phyloP scores from a whole-genome alignment of 805 yeast genomes.

The Metschnikowia lunata region DNA sequence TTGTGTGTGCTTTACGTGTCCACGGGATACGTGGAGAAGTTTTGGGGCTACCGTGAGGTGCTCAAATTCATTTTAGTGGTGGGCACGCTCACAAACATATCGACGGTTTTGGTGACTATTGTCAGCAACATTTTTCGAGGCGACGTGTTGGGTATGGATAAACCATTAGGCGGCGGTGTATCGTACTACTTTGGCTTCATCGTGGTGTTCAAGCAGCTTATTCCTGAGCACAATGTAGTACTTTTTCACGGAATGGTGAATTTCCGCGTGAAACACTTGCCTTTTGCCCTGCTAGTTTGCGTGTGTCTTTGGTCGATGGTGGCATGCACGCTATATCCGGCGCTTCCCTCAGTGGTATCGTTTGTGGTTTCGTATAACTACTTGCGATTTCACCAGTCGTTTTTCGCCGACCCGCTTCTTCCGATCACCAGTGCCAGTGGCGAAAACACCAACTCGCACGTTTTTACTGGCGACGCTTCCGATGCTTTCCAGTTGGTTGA shows the following conservation, averaged over 20 bases:
- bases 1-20: conserved; percentile 34
- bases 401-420: conserved; percentile 50
- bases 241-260: conserved; percentile 43
- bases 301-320: conserved; percentile 34
- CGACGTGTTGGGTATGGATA: conserved; percentile 34
- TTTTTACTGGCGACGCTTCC: conserved; percentile 77
- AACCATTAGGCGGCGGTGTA: conserved; percentile 50
- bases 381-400: conserved; percentile 69
- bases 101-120: conserved; percentile 43
- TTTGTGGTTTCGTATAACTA: conserved; percentile 73
- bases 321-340: conserved; percentile 41
- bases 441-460: conserved; percentile 21
- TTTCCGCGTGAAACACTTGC: conserved; percentile 58
- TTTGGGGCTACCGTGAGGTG: conserved; percentile 51
- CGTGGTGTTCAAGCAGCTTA: conserved; percentile 53
- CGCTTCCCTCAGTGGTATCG: conserved; percentile 51
- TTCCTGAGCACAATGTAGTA: conserved; percentile 53
- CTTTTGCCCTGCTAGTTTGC: conserved; percentile 41
- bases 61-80: conserved; percentile 48
- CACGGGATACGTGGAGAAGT: conserved; percentile 45
- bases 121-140: conserved; percentile 32
- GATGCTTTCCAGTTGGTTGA: conserved; percentile 81
- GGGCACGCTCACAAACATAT: conserved; percentile 53
- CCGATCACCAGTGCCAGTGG: conserved; percentile 39
- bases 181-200: conserved; percentile 50